Percentiles rank a stretch among this genome's conserved stretches.
These are phyloP conservation scores for Fusarium sp. DNA, from an alignment of 2,329 filamentous ascomycete species.

Conservation along the genomic window DNA sequence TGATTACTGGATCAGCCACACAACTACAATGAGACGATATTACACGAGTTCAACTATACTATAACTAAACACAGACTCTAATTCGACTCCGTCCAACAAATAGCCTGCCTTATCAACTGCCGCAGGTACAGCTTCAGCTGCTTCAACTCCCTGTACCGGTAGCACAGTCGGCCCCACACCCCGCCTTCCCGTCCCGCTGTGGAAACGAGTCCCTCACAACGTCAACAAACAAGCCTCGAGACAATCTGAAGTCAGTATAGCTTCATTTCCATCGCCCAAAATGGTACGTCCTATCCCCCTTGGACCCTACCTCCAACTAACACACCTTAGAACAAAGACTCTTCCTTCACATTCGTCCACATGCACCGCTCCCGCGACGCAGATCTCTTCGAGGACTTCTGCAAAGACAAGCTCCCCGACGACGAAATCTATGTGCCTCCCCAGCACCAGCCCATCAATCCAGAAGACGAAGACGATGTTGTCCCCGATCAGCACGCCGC, in stretches of 20 bases:
- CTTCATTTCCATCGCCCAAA: neutral
- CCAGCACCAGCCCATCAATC: slow-evolving; percentile 84
- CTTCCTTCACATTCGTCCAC: slow-evolving; percentile 79
- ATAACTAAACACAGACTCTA: neutral
- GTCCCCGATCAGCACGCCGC: slow-evolving; percentile 90
- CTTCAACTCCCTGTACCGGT: neutral
- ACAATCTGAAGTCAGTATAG: slow-evolving; percentile 1
- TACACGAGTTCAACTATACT: too few relatives aligned
- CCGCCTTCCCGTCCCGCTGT: slow-evolving; percentile 24
- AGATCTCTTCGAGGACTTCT: slow-evolving; percentile 83
- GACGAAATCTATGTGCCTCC: slow-evolving; percentile 87
- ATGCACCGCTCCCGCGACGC: slow-evolving; percentile 78
- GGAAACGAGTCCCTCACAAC: slow-evolving; percentile 12
- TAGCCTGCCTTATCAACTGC: neutral
- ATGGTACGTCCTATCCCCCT: slow-evolving; percentile 10
- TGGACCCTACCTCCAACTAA: neutral
- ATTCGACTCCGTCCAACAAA: neutral
- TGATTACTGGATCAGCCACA: neutral
- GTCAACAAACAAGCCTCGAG: slow-evolving; percentile 29
- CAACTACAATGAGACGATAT: neutral
- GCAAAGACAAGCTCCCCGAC: slow-evolving; percentile 75
- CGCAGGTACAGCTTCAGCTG: neutral
- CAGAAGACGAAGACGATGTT: slow-evolving; percentile 89
- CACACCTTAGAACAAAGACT: slow-evolving; percentile 74
- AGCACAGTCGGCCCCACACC: slow-evolving; percentile 28